These are phyloP conservation scores for Ailanthus altissimus DNA, from an alignment of 345 rosid genomes.

Conservation along the genomic window DNA sequence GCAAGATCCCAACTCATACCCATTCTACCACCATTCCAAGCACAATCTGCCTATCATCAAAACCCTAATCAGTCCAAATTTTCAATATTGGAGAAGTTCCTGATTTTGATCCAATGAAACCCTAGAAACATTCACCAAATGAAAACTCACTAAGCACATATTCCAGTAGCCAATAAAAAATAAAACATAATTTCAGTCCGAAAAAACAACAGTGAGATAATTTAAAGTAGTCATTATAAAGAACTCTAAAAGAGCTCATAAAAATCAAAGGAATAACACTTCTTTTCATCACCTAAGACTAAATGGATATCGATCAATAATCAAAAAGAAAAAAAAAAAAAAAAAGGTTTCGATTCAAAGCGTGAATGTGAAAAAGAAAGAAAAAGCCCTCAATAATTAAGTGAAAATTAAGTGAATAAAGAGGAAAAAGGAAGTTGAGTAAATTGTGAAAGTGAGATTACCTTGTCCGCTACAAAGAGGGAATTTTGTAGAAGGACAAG, in stretches of 20 bases:
- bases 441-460: conserved; percentile 25
- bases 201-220: not conserved
- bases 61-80: conserved; percentile 33
- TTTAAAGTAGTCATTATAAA: not conserved
- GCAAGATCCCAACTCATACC: conserved; percentile 26
- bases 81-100: conserved; percentile 27
- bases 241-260: not conserved
- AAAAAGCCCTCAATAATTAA: not conserved
- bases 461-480: conserved; percentile 45
- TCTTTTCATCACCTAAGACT: conserved; percentile 16
- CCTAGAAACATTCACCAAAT: conserved; percentile 32
- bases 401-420: not conserved
- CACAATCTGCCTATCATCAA: conserved; percentile 20
- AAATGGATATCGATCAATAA: conserved; percentile 48
- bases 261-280: conserved; percentile 17
- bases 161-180: conserved; percentile 11
- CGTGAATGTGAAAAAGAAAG: conserved; percentile 8
- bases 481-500: conserved; percentile 45
- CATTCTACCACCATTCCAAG: conserved; percentile 8
- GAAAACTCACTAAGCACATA: conserved; percentile 29
- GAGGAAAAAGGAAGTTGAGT: not conserved
- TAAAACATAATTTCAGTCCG: not conserved
- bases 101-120: conserved; percentile 37
- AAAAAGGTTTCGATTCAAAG: conserved; percentile 17
- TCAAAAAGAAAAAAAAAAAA: not conserved